Base-by-base conservation (phyloP, 2,329 filamentous ascomycete genomes). In the Ceratocystis alfenasii region DNA sequence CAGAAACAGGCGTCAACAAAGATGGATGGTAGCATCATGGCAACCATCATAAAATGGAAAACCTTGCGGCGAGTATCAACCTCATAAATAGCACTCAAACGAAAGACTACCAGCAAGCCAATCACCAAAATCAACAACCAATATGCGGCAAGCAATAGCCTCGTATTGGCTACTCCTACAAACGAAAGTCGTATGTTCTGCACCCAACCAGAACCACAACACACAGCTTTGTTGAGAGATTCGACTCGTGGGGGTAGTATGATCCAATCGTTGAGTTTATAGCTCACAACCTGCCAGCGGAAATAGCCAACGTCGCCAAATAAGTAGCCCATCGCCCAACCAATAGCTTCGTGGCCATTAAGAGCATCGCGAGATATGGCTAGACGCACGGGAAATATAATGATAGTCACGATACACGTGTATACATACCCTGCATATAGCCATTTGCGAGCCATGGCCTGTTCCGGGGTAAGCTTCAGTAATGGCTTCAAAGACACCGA, bases 41-140 rank as follows among this genome's bases (percentile, higher is more conserved):
- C 85, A 6, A 97, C 93, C 88, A 97, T 97, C 82, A 93, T 96
- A 70, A 95, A 95, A 75, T 99, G 94, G 74, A 99, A 99, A 28
- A 97, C 89, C 75, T 99, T 99, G 63, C 94, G 86, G 62, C 94
- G 84, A 1, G 94, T 99, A 76, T 99, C 94, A 60, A 99, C 93
- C 75, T 96, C 92, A 70, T 89, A 92, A 62, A 89, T 79, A 2
- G 85, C 79, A 50, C 87, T 89, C 46, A 95, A 81, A 53, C 81
- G 83, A 64, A 94, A 83, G 6, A 96, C 89, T 3, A 89, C 79
- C 8, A 85, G 76, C 45, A 97, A 80, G 0, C 93, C 94, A 1
- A 84, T 73, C 17, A 83, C 73, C 17, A 97, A 81, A 65, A 95
- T 84, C 3, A 75, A 70, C 0, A 86, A 69, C 79, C 87, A 97